Base-by-base conservation (phyloP, 2,329 filamentous ascomycete species). In the Stagonosporopsis cucurbitacearum region DNA sequence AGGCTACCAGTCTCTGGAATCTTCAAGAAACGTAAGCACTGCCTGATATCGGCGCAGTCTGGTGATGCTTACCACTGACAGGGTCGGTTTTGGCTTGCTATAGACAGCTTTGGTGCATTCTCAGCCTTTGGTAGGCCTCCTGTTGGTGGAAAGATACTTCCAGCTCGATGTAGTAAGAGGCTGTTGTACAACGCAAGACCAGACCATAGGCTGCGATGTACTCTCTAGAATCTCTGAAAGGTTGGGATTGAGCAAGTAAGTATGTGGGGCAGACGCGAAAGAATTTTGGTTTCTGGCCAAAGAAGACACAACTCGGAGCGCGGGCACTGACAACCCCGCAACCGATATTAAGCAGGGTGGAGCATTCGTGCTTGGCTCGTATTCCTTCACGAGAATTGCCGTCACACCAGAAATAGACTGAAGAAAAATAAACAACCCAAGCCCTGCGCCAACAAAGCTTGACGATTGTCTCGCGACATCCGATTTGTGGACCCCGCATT, bases 401-500 rank as follows among this genome's bases (percentile, higher is more conserved):
- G 36, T 37, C 26, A 42, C 62, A 19, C 8, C 30, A 37, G 20
- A 19, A 20, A 36, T 37, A 28, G 23, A 25, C 17, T 17, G 32
- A 33, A 50, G 36, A 8, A 43, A 32, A 50, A 60, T 65, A 64
- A 62, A 63, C 33, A 54, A 55, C 25, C 50, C 57, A 63, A 66
- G 62, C 43, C 49, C 44, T 40, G 22, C 47, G 42, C 49, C 39
- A 52, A 54, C 6, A 57, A 62, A 59, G 61, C 64, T 63, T 63
- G 37, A 28, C 12, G 19, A 41, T 22, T 19, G 43, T 12, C 26
- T 46, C 44, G 32, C 41, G 49, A 44, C 23, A 44, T 44, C 28
- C 35, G 28, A 63, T 64, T 61, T 57, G 61, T 37, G 6, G 57
- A 62, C 60, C 62, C 61, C 60, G 51, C 65, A 62, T 7, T 35